These are phyloP conservation scores for Nicotiana tabacum DNA, from an alignment of 257 asterid species.

Conservation along the genomic window DNA sequence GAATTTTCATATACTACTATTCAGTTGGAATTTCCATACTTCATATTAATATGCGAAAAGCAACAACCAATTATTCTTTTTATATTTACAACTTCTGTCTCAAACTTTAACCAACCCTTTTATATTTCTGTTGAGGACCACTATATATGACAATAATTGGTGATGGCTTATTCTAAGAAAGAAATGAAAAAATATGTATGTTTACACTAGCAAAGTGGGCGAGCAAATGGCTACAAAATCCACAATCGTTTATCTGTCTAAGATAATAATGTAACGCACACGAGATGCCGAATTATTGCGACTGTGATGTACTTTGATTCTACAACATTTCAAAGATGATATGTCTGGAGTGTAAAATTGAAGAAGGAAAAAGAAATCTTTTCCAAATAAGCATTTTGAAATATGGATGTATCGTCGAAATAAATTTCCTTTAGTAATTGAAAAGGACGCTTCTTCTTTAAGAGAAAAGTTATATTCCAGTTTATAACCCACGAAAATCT, in stretches of 20 bases:
- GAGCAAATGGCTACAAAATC: neutral
- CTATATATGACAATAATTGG: neutral
- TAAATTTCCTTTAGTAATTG: neutral
- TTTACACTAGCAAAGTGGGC: neutral
- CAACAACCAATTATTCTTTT: neutral
- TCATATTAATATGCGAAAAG: neutral
- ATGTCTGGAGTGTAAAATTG: neutral
- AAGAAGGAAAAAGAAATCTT: neutral
- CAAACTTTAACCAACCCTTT: too few species aligned
- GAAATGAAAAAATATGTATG: too few species aligned
- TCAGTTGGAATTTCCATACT: neutral
- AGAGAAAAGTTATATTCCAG: neutral
- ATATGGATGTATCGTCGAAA: neutral
- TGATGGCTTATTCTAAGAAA: neutral
- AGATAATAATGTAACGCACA: neutral
- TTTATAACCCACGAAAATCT: neutral
- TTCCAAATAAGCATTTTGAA: neutral
- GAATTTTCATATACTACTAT: neutral
- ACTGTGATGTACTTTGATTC: neutral
- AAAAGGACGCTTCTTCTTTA: neutral
- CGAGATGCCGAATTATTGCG: neutral
- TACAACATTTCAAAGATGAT: neutral
- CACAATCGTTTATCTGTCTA: neutral
- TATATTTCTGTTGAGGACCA: neutral
- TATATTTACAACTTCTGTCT: too few species aligned